Evolutionary conservation across 2,329 filamentous ascomycete species (phyloP).

Genomic region (Colletotrichum camelliae): DNA sequence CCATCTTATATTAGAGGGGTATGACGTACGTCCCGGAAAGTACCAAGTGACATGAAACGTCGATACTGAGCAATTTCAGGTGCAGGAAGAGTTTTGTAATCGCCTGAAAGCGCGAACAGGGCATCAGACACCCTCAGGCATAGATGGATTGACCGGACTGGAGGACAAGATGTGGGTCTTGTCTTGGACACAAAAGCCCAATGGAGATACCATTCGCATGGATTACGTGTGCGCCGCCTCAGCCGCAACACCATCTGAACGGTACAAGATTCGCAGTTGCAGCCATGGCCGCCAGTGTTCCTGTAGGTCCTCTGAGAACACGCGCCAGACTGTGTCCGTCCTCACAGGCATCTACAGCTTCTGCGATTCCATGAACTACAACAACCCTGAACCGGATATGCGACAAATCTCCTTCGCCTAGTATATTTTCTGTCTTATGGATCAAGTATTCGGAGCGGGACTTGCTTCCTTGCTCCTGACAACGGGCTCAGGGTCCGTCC

Average conservation of each 20-base stretch:
- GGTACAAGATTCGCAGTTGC: neutral
- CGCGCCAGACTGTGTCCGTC: neutral
- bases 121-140: neutral
- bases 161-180: neutral
- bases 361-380: neutral
- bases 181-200: neutral
- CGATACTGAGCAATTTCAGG: neutral
- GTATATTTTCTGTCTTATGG: neutral
- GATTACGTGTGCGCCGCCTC: neutral
- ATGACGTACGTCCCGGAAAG: neutral
- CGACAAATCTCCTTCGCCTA: neutral
- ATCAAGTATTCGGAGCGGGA: neutral
- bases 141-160: neutral
- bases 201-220: neutral
- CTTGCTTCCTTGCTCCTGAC: neutral
- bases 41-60: neutral
- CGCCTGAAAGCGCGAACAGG: neutral
- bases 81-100: neutral
- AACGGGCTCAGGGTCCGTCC: neutral
- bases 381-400: neutral
- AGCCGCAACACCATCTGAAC: neutral
- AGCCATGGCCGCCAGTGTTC: neutral
- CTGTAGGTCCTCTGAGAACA: neutral
- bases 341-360: neutral
- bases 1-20: fast-evolving